Conservation (phyloP, 1,284 basidiomycete genomes). For the Sanghuangporus sanghuang region DNA sequence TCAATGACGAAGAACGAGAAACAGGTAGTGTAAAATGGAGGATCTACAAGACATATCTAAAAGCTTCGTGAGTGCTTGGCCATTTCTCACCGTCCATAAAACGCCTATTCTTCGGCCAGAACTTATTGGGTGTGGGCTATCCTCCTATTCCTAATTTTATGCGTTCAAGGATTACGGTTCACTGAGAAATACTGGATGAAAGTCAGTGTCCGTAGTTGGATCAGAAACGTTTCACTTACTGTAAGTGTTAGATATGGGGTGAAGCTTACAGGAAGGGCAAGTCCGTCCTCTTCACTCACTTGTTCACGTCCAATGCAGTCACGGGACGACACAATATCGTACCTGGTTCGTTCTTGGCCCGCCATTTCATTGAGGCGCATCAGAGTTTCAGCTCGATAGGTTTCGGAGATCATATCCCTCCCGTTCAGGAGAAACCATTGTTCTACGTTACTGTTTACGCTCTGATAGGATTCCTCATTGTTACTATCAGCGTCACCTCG, state of each 20-base stretch:
- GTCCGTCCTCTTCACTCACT: conserved; percentile 18
- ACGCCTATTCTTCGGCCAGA: conserved; percentile 30
- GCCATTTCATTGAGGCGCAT: conserved; percentile 3
- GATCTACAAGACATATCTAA: conserved; percentile 76
- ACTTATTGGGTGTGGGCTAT: conserved; percentile 61
- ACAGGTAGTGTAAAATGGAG: conserved; percentile 73
- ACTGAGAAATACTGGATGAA: conserved; percentile 73
- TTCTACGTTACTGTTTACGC: conserved; percentile 64
- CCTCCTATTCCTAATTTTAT: conserved; percentile 42
- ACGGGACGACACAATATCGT: conserved; percentile 26
- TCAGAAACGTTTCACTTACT: neutral
- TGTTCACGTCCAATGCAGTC: conserved; percentile 28
- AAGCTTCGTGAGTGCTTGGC: conserved; percentile 45
- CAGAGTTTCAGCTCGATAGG: neutral
- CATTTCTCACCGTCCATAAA: neutral
- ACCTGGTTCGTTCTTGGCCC: neutral
- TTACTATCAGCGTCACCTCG: conserved; percentile 39
- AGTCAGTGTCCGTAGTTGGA: conserved; percentile 32
- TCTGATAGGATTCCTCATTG: conserved; percentile 44
- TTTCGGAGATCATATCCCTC: conserved; percentile 28
- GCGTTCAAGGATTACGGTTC: conserved; percentile 44
- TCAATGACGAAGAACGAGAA: conserved; percentile 69
- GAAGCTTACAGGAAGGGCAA: conserved; percentile 41
- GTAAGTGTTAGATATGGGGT: conserved; percentile 47
- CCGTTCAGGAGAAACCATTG: conserved; percentile 49